A percentile compares a stretch with the other conserved stretches of the same genome.
phyloP scores from a whole-genome alignment of 345 rosid species.

The Rhizophora apiculata region DNA sequence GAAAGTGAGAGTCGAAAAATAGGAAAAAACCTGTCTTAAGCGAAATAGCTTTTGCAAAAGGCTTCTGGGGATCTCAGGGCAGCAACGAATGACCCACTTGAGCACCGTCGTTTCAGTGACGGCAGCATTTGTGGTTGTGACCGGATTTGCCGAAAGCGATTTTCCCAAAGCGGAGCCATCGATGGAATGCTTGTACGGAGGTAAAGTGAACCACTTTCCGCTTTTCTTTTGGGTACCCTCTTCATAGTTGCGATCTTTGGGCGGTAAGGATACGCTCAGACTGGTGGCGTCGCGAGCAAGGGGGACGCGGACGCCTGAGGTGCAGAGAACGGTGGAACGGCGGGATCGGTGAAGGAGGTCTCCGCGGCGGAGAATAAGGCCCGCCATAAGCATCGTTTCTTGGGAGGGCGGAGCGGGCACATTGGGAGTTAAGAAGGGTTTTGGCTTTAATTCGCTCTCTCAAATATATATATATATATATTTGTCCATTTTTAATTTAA shows the following conservation, averaged over 20 bases:
- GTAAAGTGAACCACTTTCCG: constrained; percentile 68
- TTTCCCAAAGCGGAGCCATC: constrained; percentile 48
- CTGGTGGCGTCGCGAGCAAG: constrained; percentile 14
- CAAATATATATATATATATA: too few species aligned
- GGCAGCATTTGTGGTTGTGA: constrained; percentile 3
- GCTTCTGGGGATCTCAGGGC: constrained; percentile 79
- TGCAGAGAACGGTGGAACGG: too few species aligned
- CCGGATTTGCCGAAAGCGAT: constrained; percentile 25
- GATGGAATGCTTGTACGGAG: constrained; percentile 51
- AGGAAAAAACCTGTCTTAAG: constrained; percentile 62
- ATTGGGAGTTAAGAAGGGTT: too few species aligned
- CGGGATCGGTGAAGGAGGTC: too few species aligned
- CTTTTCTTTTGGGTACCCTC: constrained; percentile 10
- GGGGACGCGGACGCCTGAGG: constrained; percentile 16
- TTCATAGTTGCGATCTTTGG: neutral
- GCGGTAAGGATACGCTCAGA: neutral
- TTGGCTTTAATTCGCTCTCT: too few species aligned
- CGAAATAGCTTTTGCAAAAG: constrained; percentile 89
- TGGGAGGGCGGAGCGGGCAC: too few species aligned
- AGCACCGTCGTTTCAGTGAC: constrained; percentile 55
- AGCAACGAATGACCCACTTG: constrained; percentile 77
- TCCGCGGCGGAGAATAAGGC: too few species aligned
- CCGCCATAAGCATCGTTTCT: too few species aligned
- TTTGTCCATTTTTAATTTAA: too few species aligned
- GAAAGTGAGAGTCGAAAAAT: neutral